A percentile compares a stretch with the other conserved stretches of the same genome.
Conservation (phyloP, 2,329 filamentous ascomycete genomes). For the Colletotrichum sp. region DNA sequence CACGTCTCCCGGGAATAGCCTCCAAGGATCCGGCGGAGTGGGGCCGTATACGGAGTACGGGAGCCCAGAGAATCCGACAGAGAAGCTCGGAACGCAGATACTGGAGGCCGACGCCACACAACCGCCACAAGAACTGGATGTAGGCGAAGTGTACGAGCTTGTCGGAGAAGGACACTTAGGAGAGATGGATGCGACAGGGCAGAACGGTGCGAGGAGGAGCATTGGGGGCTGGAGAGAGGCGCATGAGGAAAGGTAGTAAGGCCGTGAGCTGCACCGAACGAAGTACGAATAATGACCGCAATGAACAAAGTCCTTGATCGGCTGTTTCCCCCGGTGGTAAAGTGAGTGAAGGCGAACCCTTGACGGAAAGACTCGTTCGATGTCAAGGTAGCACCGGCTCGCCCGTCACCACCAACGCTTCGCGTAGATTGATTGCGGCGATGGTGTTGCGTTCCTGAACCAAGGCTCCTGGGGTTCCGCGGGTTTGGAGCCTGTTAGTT, state of each 20-base stretch:
- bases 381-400: background rate
- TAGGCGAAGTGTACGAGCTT: constrained; percentile 35
- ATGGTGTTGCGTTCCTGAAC: background rate
- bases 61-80: background rate
- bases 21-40: constrained; percentile 25
- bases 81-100: background rate
- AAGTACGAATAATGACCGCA: background rate
- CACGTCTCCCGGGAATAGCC: constrained; percentile 24
- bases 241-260: background rate
- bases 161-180: constrained; percentile 35
- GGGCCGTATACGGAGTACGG: constrained; percentile 6
- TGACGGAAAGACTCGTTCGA: background rate
- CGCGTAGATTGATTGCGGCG: background rate
- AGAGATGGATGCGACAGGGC: constrained; percentile 16
- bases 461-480: background rate
- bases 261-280: background rate
- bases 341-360: background rate
- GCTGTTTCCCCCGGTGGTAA: background rate
- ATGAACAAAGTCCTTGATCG: background rate
- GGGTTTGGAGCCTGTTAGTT: background rate
- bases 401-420: background rate
- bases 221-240: constrained; percentile 12
- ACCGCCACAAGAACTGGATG: constrained; percentile 29
- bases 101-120: constrained; percentile 24
- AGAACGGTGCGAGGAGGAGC: constrained; percentile 10